Percentiles rank a stretch among this genome's conserved stretches.
Conservation (phyloP, 2,329 filamentous ascomycete species). For the Cadophora sp. region DNA sequence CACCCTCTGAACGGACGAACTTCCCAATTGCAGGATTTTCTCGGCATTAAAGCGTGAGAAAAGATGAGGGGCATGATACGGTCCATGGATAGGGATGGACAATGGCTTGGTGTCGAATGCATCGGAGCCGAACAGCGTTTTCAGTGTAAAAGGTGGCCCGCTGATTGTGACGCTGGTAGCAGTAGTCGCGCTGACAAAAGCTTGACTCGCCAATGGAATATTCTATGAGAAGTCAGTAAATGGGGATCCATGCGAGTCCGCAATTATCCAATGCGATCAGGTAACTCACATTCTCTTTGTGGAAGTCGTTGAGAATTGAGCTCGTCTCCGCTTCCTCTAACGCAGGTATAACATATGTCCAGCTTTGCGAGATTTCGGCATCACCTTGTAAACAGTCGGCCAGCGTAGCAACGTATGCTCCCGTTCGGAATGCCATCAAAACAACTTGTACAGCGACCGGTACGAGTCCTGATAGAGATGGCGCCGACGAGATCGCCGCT, state of each 20-base stretch:
- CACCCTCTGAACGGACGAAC: constrained; percentile 47
- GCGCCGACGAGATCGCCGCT: constrained; percentile 68
- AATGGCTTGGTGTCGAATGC: constrained; percentile 51
- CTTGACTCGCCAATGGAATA: constrained; percentile 52
- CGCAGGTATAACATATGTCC: constrained; percentile 71
- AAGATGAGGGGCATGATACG: constrained; percentile 62
- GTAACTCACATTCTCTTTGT: constrained; percentile 58
- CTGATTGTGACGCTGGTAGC: constrained; percentile 60
- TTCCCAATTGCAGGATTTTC: constrained; percentile 53
- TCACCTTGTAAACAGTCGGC: constrained; percentile 37
- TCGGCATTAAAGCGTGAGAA: constrained; percentile 54
- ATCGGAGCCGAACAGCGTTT: constrained; percentile 50
- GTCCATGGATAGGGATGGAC: constrained; percentile 59
- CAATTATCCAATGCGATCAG: too few relatives aligned
- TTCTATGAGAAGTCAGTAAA: constrained; percentile 43
- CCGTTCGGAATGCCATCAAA: constrained; percentile 66
- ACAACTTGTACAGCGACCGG: constrained; percentile 68
- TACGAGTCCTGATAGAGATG: constrained; percentile 67
- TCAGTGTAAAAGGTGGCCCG: constrained; percentile 58
- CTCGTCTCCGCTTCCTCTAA: constrained; percentile 58
- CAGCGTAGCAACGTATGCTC: constrained; percentile 32
- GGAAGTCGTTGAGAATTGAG: constrained; percentile 61
- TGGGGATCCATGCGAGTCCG: constrained; percentile 5
- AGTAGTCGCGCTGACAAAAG: constrained; percentile 62
- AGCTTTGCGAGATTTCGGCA: constrained; percentile 59